Percentiles rank a stretch among this genome's conserved stretches.
Conservation (phyloP, 352 stramenopile genomes). For the Aphanomyces stellatus region DNA sequence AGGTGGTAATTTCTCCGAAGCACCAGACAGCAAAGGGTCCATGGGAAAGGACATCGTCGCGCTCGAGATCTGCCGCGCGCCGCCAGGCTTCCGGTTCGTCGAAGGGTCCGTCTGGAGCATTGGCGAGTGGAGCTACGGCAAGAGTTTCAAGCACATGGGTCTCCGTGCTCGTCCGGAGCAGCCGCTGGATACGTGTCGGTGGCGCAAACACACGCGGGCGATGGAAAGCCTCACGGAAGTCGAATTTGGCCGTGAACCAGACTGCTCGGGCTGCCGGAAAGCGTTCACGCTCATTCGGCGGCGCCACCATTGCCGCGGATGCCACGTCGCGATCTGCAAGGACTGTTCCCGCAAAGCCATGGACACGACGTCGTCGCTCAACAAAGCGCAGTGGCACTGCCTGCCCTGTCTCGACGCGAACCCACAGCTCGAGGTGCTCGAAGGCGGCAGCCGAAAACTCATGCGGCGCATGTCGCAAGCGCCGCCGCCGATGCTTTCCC, state of each 20-base stretch:
- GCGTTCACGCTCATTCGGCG: slow-evolving; percentile 74
- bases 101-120: slow-evolving; percentile 7
- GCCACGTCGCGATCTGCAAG: slow-evolving; percentile 78
- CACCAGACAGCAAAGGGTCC: background rate
- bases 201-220: background rate
- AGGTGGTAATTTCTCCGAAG: slow-evolving; percentile 13
- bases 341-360: slow-evolving; percentile 73
- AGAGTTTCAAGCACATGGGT: slow-evolving; percentile 17
- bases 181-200: slow-evolving; percentile 13
- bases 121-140: slow-evolving; percentile 16
- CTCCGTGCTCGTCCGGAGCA: background rate
- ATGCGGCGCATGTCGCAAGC: slow-evolving; percentile 3
- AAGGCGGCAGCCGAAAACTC: background rate
- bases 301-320: slow-evolving; percentile 76
- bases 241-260: slow-evolving; percentile 57
- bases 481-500: background rate
- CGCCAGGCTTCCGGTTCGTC: background rate
- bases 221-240: slow-evolving; percentile 5
- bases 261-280: slow-evolving; percentile 65
- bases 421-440: slow-evolving; percentile 53
- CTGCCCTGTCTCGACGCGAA: slow-evolving; percentile 53
- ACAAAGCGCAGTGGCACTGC: slow-evolving; percentile 73
- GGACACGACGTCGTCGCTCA: slow-evolving; percentile 43
- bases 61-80: background rate
- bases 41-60: slow-evolving; percentile 7